Base-by-base conservation (phyloP, 2,329 filamentous ascomycete species). In the Ilyonectria robusta region DNA sequence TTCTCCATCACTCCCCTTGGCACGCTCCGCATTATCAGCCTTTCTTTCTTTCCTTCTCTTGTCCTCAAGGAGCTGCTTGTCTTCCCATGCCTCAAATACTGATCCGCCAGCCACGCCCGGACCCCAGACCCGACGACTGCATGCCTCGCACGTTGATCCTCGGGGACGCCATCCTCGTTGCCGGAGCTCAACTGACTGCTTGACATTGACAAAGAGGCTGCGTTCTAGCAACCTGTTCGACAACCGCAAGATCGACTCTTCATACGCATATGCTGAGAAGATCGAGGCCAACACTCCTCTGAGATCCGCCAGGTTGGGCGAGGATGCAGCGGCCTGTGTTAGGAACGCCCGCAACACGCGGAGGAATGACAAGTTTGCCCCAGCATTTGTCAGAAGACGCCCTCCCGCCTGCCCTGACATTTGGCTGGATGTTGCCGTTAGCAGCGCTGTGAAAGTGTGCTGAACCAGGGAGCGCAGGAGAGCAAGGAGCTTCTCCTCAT, bases 181-280 rank as follows among this genome's bases (percentile, higher is more conserved):
- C 3, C 96, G 87, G 6, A 96, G 87, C 60, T 88, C 86, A 8
- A 93, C 89, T 6, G 94, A 91, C 72, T 93, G 88, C 48, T 90
- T 86, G 40, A 99, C 94, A 70, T 93, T 92, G 46, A 92, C 88
- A 75, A 98, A 99, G 6, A 97, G 86, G 75, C 96, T 96, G 72
- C 94, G 92, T 69, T 97, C 95, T 0, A 99, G 86, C 62, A 99
- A 90, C 4, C 92, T 88, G 78, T 95, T 97, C 1, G 96, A 94
- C 3, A 99, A 88, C 2, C 88, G 87, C 21, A 99, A 87, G 17
- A 99, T 93, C 0, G 93, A 95, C 78, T 95, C 93, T 80, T 99
- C 96, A 78, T 98, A 98, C 0, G 94, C 92, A 78, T 99, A 99
- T 0, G 96, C 95, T 0, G 95, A 91, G 81, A 99, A 98, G 62